Evolutionary conservation across 305 asterid species (phyloP), one percentile per base, ranked within the genome.

Genomic region (Rubia tinctorum): DNA sequence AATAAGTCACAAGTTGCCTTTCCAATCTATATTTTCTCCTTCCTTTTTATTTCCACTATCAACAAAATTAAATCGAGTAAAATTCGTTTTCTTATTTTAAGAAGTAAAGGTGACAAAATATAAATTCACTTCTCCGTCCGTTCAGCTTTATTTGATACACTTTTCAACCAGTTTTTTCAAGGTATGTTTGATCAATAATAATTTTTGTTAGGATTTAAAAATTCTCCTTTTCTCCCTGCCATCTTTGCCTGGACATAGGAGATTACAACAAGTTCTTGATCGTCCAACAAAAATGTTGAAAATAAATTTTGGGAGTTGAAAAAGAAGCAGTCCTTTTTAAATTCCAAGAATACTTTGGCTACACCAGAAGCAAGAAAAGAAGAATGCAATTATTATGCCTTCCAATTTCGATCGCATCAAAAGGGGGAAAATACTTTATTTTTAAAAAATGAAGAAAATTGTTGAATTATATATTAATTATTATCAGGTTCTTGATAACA

Each of bases 381-480:
- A 55, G 74, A 37, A 20, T 70, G 64, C 73, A 70, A 40, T n/a
- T 53, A 55, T 51, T 69, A 34, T 71, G 70, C 53, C 70, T 40
- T 66, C 53, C 59, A 53, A 53, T 53, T 53, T 53, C 59, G 70
- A 66, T 37, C 3, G 17, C 30, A 14, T 22, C 4, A 20, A 59
- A 59, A 37, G 14, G 44, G 20, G 27, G 12, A 18, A 20, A 30
- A 30, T n/a, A 30, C 1, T 30, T 30, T 30, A 30, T 30, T 30
- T 30, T 1, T 1, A 30, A 30, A 30, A 12, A 14, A 3, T 3
- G 1, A 14, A 49, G 17, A 11, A 51, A 51, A 47, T 47, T 47
- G 17, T 17, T 51, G 58, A 53, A 53, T 53, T 17, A 53, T 51
- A 15, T 15, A 51, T 51, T 4, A 15, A 51, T 30, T 13, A 70